Base-by-base conservation (phyloP, 2,329 filamentous ascomycete genomes). In the Colletotrichum agaves region DNA sequence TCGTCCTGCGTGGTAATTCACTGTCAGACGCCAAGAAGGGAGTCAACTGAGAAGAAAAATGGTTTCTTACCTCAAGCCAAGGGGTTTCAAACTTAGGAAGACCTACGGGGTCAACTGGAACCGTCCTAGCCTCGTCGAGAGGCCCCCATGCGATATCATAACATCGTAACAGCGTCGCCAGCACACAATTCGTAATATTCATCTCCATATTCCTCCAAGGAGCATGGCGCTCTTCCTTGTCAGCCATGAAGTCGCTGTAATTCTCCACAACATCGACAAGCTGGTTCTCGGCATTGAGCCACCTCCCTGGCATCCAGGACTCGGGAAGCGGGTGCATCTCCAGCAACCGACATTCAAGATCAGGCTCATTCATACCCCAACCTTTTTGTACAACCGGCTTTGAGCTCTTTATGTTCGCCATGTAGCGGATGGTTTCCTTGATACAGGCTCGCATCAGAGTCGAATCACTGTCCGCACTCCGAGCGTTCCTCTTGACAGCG, bases 381-480 rank as follows among this genome's bases (percentile, higher is more conserved):
- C 63, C 43, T 33, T 63, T 41, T 19, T 65, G n/a, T 23, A 55
- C 44, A 15, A 61, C 63, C 3, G 52, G 53, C 3, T 65, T 52
- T 5, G 67, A 33, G 13, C 58, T 55, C 33, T 64, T 60, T 31
- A 66, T 64, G 3, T 63, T 69, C 13, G 63, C 56, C 41, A 71
- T 72, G 56, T 68, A 64, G 2, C 71, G 67, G 7, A 43, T 55
- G 2, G 71, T 72, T 58, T 73, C 71, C 43, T 66, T 71, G 39
- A 73, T 70, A 35, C 69, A 69, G 13, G 70, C 71, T 35, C 68
- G 69, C 8, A 73, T 35, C 4, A 73, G 67, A 1, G 56, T 39
- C 4, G 65, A 67, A 11, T 67, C 57, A 21, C 23, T 17, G 8
- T 39, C 12, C 2, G 61, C 63, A n/a, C 60, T 59, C 10, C 71